Percentiles rank a stretch among this genome's conserved stretches.
These are phyloP conservation scores for Amanita muscaria DNA, from an alignment of 768 basidiomycete species.

Conservation along the genomic window DNA sequence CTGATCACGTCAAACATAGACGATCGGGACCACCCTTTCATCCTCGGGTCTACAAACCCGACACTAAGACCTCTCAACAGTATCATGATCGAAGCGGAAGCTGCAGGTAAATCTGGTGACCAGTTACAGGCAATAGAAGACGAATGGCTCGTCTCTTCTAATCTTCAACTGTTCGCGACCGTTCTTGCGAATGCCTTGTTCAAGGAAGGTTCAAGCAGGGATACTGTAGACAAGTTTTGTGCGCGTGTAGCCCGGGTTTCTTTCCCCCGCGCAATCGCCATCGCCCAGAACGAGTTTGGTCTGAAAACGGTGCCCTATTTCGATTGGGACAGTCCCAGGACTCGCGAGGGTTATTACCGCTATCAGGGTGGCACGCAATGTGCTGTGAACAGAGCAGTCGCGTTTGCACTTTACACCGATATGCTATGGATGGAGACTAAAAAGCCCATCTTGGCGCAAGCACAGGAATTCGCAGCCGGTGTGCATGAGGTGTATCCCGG, in stretches of 20 bases:
- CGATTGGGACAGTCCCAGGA: slow-evolving; percentile 92
- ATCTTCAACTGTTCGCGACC: slow-evolving; percentile 70
- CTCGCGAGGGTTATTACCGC: slow-evolving; percentile 93
- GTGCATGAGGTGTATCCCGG: slow-evolving; percentile 76
- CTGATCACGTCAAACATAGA: slow-evolving; percentile 96
- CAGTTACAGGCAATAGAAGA: slow-evolving; percentile 86
- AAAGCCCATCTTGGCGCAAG: slow-evolving; percentile 86
- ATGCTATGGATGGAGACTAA: slow-evolving; percentile 96
- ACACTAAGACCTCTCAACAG: slow-evolving; percentile 59
- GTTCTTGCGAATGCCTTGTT: slow-evolving; percentile 59
- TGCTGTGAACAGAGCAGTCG: slow-evolving; percentile 84
- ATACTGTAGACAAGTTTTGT: slow-evolving; percentile 52
- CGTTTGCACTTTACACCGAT: slow-evolving; percentile 92
- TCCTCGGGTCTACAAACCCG: slow-evolving; percentile 84
- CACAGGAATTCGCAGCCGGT: slow-evolving; percentile 84
- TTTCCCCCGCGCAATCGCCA: slow-evolving; percentile 54
- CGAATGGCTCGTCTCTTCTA: slow-evolving; percentile 72
- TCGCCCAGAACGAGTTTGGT: slow-evolving; percentile 77
- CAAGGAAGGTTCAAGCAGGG: slow-evolving; percentile 44
- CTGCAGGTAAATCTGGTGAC: slow-evolving; percentile 67
- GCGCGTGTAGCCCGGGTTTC: slow-evolving; percentile 59
- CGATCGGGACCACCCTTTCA: slow-evolving; percentile 94
- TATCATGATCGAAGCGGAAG: slow-evolving; percentile 80
- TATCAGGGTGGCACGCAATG: slow-evolving; percentile 96
- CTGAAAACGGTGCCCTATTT: slow-evolving; percentile 72